These are phyloP conservation scores for Neurospora sp. DNA, from an alignment of 2,329 filamentous ascomycete genomes.

Conservation along the genomic window DNA sequence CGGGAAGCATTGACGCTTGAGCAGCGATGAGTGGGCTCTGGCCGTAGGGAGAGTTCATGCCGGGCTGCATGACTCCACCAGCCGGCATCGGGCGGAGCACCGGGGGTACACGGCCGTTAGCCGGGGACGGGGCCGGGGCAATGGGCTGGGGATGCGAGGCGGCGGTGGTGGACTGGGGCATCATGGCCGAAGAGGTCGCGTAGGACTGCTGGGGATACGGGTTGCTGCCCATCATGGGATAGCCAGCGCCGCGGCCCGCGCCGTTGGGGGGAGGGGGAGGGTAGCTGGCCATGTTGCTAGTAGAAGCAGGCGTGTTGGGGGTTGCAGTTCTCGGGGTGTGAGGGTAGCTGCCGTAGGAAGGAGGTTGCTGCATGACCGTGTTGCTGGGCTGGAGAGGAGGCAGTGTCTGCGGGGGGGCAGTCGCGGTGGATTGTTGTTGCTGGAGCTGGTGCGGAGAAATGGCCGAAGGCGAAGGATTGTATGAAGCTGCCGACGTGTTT, in stretches of 20 bases:
- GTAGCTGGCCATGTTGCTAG: conserved; percentile 43
- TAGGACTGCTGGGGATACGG: conserved; percentile 46
- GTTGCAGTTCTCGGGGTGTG: conserved; percentile 55
- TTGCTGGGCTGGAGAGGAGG: conserved; percentile 42
- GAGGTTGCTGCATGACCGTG: conserved; percentile 36
- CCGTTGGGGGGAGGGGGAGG: conserved; percentile 35
- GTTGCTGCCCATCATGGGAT: conserved; percentile 42
- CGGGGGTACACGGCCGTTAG: conserved; percentile 45
- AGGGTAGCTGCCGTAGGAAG: conserved; percentile 46
- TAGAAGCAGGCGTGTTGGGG: conserved; percentile 49
- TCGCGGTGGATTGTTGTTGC: conserved; percentile 25
- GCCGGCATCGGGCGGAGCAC: conserved; percentile 62
- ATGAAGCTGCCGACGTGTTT: conserved; percentile 40
- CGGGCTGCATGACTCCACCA: conserved; percentile 51
- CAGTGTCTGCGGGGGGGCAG: conserved; percentile 42
- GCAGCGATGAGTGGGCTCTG: conserved; percentile 43
- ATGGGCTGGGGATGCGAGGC: conserved; percentile 66
- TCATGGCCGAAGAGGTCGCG: conserved; percentile 47
- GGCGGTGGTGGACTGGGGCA: conserved; percentile 56
- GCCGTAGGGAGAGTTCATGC: conserved; percentile 50
- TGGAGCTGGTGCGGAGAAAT: conserved; percentile 44
- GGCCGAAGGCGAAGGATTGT: conserved; percentile 41
- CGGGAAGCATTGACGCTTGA: conserved; percentile 44
- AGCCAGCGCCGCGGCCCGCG: conserved; percentile 38
- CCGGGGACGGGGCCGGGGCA: conserved; percentile 56